phyloP scores from a whole-genome alignment of 2,329 filamentous ascomycete species.

The Albifimbria verrucaria region DNA sequence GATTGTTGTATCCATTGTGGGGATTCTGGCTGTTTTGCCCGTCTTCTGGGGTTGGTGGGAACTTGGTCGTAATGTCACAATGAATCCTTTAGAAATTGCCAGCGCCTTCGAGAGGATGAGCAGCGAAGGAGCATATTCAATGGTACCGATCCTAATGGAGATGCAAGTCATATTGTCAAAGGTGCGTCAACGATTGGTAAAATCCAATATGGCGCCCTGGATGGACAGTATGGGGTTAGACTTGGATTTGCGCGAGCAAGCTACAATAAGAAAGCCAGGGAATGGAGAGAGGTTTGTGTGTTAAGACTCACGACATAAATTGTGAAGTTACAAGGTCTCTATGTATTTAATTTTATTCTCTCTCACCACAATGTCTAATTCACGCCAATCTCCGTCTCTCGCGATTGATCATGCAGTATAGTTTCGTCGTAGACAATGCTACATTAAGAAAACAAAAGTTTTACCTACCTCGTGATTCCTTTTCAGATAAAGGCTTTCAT shows the following conservation, averaged over 20 bases:
- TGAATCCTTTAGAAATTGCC: constrained; percentile 17
- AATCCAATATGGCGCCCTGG: constrained; percentile 17
- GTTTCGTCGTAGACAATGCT: too few species aligned
- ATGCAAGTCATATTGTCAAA: constrained; percentile 11
- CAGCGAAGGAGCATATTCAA: constrained; percentile 15
- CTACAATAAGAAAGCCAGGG: constrained; percentile 11
- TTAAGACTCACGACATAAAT: too few species aligned
- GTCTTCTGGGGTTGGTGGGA: constrained; percentile 22
- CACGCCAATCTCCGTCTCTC: too few species aligned
- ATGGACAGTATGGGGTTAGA: constrained; percentile 13
- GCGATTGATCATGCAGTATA: too few species aligned
- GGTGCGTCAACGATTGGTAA: constrained; percentile 10
- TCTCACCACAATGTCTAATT: too few species aligned
- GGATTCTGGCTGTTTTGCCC: constrained; percentile 12
- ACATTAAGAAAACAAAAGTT: too few species aligned
- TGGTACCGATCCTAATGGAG: constrained; percentile 15
- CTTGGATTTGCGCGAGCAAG: constrained; percentile 16
- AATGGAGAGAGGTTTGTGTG: constrained; percentile 14
- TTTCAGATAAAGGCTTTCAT: too few species aligned
- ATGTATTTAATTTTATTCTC: too few species aligned
- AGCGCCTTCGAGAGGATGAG: constrained; percentile 16
- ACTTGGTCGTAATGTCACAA: constrained; percentile 16
- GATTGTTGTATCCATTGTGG: constrained; percentile 11
- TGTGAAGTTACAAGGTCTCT: too few species aligned
- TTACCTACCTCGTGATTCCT: too few species aligned